Percentiles rank a stretch among this genome's conserved stretches.
These are phyloP conservation scores for Pulicaria dysenterica DNA, from an alignment of 129 eudicot species.

Conservation along the genomic window DNA sequence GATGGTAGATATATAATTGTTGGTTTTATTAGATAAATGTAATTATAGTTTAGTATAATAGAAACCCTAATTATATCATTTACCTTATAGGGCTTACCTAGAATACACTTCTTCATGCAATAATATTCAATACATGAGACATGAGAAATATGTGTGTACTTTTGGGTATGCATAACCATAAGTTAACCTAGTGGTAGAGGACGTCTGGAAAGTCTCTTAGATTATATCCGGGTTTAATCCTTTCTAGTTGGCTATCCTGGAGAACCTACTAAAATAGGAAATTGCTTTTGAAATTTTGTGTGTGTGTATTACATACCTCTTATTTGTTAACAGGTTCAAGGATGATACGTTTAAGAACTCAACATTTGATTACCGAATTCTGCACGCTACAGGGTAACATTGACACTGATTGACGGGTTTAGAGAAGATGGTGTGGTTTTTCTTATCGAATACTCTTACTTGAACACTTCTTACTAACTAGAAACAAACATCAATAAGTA, in stretches of 20 bases:
- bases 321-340: background rate
- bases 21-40: no score
- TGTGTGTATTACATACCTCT: background rate
- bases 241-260: no score
- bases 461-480: constrained; percentile 36
- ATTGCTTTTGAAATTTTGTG: no score
- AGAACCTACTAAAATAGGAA: no score
- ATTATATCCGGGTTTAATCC: no score
- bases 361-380: constrained; percentile 9
- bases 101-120: background rate
- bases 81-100: background rate
- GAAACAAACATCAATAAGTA: constrained; percentile 25
- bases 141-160: background rate
- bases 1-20: no score
- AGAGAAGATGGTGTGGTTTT: background rate
- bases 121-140: background rate
- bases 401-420: constrained; percentile 13
- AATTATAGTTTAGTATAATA: no score
- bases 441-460: constrained; percentile 17
- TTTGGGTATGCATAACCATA: background rate
- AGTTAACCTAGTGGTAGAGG: no score
- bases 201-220: no score
- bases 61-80: no score
- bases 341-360: background rate
- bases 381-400: constrained; percentile 15